These are phyloP conservation scores for Leptographium wingfieldii DNA, from an alignment of 2,329 filamentous ascomycete genomes.

Conservation along the genomic window DNA sequence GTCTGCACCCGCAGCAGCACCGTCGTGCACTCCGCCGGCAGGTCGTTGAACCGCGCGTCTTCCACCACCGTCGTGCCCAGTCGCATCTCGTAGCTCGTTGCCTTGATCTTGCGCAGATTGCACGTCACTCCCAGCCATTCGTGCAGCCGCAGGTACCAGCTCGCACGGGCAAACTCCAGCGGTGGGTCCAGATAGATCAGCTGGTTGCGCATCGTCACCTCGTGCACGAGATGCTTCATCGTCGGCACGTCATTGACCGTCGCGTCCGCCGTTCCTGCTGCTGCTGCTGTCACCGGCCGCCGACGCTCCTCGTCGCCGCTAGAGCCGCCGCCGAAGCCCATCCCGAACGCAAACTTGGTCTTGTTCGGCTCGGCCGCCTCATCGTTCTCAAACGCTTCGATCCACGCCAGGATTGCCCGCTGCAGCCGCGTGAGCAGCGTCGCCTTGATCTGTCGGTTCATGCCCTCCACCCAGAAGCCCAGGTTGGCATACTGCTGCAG, in stretches of 20 bases:
- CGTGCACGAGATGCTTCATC: slow-evolving; percentile 67
- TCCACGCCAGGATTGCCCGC: slow-evolving; percentile 76
- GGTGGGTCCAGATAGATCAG: slow-evolving; percentile 94
- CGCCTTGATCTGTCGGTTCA: slow-evolving; percentile 75
- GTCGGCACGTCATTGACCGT: slow-evolving; percentile 40
- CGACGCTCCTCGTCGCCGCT: not conserved
- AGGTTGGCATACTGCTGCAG: slow-evolving; percentile 93
- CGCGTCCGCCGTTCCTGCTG: not conserved
- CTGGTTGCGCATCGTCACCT: slow-evolving; percentile 96
- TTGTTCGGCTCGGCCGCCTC: slow-evolving; percentile 25
- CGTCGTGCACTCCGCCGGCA: slow-evolving; percentile 72
- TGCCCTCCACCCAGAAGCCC: slow-evolving; percentile 72
- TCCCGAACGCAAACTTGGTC: slow-evolving; percentile 7
- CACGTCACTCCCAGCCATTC: slow-evolving; percentile 89
- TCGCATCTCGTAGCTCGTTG: slow-evolving; percentile 86
- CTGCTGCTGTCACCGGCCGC: not conserved
- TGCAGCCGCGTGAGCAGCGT: slow-evolving; percentile 74
- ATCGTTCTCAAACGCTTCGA: slow-evolving; percentile 64
- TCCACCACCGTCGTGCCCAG: slow-evolving; percentile 54
- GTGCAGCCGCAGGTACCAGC: slow-evolving; percentile 92
- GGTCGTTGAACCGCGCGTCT: slow-evolving; percentile 65
- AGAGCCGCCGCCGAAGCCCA: not conserved
- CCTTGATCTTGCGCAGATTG: slow-evolving; percentile 87
- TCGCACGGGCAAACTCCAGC: slow-evolving; percentile 63
- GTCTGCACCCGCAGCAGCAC: slow-evolving; percentile 70